Base-by-base conservation (phyloP, 306 rosid species). In the Senna tora region DNA sequence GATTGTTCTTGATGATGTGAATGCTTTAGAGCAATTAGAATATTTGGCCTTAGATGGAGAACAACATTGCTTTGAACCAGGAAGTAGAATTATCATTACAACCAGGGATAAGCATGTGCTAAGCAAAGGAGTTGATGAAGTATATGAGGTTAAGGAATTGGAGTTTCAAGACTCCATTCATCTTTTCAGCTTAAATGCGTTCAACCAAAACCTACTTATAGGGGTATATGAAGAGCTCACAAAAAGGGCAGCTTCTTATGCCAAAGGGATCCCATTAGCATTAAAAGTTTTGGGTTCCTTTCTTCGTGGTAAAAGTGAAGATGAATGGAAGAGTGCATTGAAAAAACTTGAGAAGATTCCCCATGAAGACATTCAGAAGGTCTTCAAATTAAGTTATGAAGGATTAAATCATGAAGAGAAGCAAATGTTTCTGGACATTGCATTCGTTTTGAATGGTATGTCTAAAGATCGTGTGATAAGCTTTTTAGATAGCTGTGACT, bases 261-360 rank as follows among this genome's bases (percentile, higher is more conserved):
- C 69, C 11, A 21, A 34, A 1, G 74, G 82, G 7, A 46, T 64
- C 56, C 82, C 77, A 6, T 65, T 72, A 25, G 77, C 69, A 22
- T 49, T 73, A 9, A 13, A 17, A 16, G 56, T 65, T 34, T 55
- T 79, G 65, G 82, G 84, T 30, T 49, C 53, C 0, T 62, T 8
- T 19, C 20, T 80, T 14, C 0, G 5, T 30, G 22, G 34, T 0
- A 70, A 52, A 56, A 36, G 11, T 20, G 14, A 63, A 7, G 6
- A 0, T 34, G 49, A 46, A 3, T 80, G 80, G 84, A n/a, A 36
- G 0, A 59, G 20, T 19, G 30, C 4, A 25, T 28, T 80, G 8
- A 8, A 0, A 0, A 70, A 45, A 21, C 53, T 63, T 30, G 39
- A 41, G 12, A 50, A 16, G n/a, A 2, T 13, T 41, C 69, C 49